Conservation (phyloP, 2,329 filamentous ascomycete species). For the Fusarium equiseti region DNA sequence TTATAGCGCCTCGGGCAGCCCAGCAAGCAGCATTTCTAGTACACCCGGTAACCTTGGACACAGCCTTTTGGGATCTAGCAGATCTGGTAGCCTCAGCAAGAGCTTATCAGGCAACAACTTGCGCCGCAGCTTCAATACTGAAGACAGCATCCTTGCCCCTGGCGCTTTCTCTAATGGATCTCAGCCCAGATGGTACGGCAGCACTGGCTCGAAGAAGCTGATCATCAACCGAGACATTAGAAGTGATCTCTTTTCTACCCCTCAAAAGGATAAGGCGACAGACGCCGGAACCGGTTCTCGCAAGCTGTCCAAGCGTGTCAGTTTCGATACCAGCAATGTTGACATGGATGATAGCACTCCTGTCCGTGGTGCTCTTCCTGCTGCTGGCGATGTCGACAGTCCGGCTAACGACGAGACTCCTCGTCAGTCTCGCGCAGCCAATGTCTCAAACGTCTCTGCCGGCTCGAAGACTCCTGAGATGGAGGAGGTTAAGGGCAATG, state of each 20-base stretch:
- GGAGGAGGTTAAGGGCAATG: constrained; percentile 79
- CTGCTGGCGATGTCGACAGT: constrained; percentile 49
- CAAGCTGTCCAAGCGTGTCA: constrained; percentile 86
- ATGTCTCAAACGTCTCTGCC: constrained; percentile 54
- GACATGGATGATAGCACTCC: constrained; percentile 53
- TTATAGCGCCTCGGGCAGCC: constrained; percentile 82
- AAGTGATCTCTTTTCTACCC: constrained; percentile 75
- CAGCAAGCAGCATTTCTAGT: constrained; percentile 72
- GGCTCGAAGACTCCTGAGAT: constrained; percentile 68
- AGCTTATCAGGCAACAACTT: constrained; percentile 91
- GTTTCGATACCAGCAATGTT: constrained; percentile 79
- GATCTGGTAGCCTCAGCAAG: constrained; percentile 81
- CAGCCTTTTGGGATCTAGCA: constrained; percentile 74
- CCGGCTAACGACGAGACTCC: constrained; percentile 54
- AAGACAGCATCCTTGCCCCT: constrained; percentile 87
- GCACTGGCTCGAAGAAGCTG: constrained; percentile 83
- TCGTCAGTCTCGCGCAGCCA: constrained; percentile 62
- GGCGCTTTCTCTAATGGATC: constrained; percentile 83
- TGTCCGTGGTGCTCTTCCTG: constrained; percentile 52
- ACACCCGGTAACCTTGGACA: constrained; percentile 76
- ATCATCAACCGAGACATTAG: constrained; percentile 91
- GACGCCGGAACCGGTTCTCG: constrained; percentile 57
- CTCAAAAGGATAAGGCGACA: constrained; percentile 63
- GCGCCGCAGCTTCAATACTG: constrained; percentile 81
- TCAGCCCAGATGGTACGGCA: constrained; percentile 73